Conservation (phyloP, 305 asterid species). For the Fraxinus dipetala region DNA sequence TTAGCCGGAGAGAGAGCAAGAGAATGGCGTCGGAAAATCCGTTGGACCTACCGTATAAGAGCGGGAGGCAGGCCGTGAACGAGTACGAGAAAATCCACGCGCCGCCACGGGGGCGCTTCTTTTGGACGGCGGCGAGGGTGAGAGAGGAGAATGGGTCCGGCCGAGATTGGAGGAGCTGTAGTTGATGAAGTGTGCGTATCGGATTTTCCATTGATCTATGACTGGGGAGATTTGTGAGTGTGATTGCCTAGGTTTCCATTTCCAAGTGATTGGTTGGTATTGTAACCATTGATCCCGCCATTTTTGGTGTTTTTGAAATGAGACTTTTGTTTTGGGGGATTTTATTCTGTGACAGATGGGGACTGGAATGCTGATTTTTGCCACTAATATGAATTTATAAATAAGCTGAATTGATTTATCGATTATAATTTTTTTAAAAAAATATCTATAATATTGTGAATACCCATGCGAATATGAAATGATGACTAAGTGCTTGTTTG, state of each 20-base stretch:
- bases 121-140: slow-evolving; percentile 12
- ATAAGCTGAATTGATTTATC: background rate
- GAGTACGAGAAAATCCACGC: slow-evolving; percentile 50
- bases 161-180: slow-evolving; percentile 25
- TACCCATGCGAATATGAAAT: too few relatives aligned
- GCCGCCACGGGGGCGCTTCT: slow-evolving; percentile 36
- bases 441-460: too few relatives aligned
- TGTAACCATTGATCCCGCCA: slow-evolving; percentile 54
- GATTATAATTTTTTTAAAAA: too few relatives aligned
- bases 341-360: background rate
- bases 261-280: slow-evolving; percentile 16
- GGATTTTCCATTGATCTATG: slow-evolving; percentile 52
- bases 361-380: background rate
- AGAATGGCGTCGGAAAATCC: slow-evolving; percentile 41
- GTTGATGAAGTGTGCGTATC: slow-evolving; percentile 56
- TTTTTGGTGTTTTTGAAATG: slow-evolving; percentile 26
- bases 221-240: slow-evolving; percentile 30
- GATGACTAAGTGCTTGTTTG: too few relatives aligned
- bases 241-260: slow-evolving; percentile 10
- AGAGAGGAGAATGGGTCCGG: slow-evolving; percentile 45
- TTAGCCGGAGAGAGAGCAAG: slow-evolving; percentile 36
- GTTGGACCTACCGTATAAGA: slow-evolving; percentile 26
- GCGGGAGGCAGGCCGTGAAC: slow-evolving; percentile 37
- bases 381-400: too few relatives aligned
- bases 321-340: too few relatives aligned